phyloP scores from a whole-genome alignment of 1,284 basidiomycete species.

The Sanghuangporus weigelae region DNA sequence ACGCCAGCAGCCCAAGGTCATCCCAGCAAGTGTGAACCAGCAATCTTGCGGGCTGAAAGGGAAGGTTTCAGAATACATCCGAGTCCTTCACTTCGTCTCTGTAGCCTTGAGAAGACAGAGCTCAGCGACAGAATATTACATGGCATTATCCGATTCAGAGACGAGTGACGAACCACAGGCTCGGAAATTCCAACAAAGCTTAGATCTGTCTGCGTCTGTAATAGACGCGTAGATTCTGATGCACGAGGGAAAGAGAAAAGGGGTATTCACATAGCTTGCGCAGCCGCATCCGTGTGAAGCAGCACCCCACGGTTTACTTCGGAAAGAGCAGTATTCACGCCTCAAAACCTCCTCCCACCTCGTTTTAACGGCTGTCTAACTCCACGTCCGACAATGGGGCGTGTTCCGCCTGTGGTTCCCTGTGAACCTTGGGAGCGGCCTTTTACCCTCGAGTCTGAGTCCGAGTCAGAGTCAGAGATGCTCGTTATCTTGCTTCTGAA shows the following conservation, averaged over 20 bases:
- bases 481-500: not conserved
- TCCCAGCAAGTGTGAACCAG: not conserved
- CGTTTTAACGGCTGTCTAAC: constrained; percentile 69
- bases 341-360: constrained; percentile 64
- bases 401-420: constrained; percentile 34
- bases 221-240: not conserved
- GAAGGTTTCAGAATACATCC: not conserved
- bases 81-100: not conserved
- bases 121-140: not conserved
- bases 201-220: not conserved
- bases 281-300: too few species aligned
- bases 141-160: not conserved
- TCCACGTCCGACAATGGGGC: constrained; percentile 36
- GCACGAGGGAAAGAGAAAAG: not conserved
- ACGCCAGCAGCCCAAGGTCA: not conserved
- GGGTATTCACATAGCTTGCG: not conserved
- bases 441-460: constrained; percentile 10
- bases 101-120: not conserved
- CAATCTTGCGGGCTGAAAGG: not conserved
- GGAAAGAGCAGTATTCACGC: not conserved
- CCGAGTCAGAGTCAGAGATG: constrained; percentile 1
- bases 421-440: constrained; percentile 25
- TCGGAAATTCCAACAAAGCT: not conserved
- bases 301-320: too few species aligned
- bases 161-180: not conserved